Evolutionary conservation across 257 asterid species (phyloP), one percentile per base, ranked within the genome.

Genomic region (Fraxinus anomala): DNA sequence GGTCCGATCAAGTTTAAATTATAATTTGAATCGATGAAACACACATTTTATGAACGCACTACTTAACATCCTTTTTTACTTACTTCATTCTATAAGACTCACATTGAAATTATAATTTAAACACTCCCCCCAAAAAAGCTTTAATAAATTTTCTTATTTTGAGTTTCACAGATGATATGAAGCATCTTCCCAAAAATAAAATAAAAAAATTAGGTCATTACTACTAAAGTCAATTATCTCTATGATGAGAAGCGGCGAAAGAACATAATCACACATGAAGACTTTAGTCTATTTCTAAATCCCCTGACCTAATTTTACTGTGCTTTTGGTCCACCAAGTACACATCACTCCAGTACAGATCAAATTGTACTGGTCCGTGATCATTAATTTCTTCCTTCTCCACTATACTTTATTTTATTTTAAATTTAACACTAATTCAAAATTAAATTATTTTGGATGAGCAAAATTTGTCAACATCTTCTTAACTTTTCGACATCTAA

Each of bases 271-370:
- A 80, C 72, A 40, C 19, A 59, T 73, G 47, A 72, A 66, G 85
- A 80, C 79, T 74, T 37, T 59, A 6, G 4, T 21, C 31, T 78
- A 77, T 76, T 69, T 59, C 30, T 73, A 76, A 73, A 26, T 56
- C n/a, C 56, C 73, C 70, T 59, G 86, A 83, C 88, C 89, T 81
- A 83, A 83, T 76, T 86, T 83, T 75, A 66, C 86, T 83, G 82
- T 73, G 81, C 83, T 71, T 83, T 76, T 76, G 75, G 70, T 77
- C 81, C 77, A 61, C 40, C 54, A 56, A 56, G 67, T 56, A 56
- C 66, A 56, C 14, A 36, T 70, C 54, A 30, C 49, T 42, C 74
- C 75, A 76, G 82, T 79, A 85, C 83, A 82, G 39, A 0, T n/a
- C 74, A 73, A 76, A 21, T 76, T 82, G 80, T 85, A 85, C 88